Evolutionary conservation across 2,329 filamentous ascomycete genomes (phyloP).

Genomic region (Exserohilum turcica): DNA sequence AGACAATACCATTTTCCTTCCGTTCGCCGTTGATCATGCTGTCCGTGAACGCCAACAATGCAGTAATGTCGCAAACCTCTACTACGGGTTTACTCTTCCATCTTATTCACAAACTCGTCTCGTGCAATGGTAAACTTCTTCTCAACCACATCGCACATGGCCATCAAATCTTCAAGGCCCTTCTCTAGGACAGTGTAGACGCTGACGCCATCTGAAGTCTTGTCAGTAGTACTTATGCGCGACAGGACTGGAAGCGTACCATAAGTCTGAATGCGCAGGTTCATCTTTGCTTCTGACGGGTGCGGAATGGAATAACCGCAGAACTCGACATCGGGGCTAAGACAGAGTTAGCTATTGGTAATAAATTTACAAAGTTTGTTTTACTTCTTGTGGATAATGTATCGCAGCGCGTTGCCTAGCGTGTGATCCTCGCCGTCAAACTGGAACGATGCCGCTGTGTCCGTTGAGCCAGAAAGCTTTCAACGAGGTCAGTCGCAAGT

Average conservation of each 20-base stretch:
- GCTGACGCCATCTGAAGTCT: conserved; percentile 70
- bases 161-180: conserved; percentile 84
- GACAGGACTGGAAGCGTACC: conserved; percentile 57
- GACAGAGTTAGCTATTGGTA: not conserved
- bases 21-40: conserved; percentile 30
- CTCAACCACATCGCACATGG: conserved; percentile 90
- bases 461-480: conserved; percentile 80
- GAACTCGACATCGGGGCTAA: conserved; percentile 92
- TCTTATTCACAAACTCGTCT: conserved; percentile 61
- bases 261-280: conserved; percentile 95
- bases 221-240: conserved; percentile 6
- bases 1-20: conserved; percentile 45
- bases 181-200: conserved; percentile 89
- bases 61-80: conserved; percentile 14
- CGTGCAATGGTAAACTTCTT: conserved; percentile 80
- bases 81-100: conserved; percentile 28
- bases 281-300: conserved; percentile 95
- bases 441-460: conserved; percentile 92
- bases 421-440: conserved; percentile 95
- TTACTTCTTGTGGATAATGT: conserved; percentile 99
- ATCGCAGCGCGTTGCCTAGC: conserved; percentile 89
- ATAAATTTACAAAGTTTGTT: conserved; percentile 25
- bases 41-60: conserved; percentile 42
- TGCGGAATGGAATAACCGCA: conserved; percentile 98
- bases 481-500: not conserved